Percentiles rank a stretch among this genome's conserved stretches.
phyloP scores from a whole-genome alignment of 768 basidiomycete species.

The Suillus fuscotomentosus region DNA sequence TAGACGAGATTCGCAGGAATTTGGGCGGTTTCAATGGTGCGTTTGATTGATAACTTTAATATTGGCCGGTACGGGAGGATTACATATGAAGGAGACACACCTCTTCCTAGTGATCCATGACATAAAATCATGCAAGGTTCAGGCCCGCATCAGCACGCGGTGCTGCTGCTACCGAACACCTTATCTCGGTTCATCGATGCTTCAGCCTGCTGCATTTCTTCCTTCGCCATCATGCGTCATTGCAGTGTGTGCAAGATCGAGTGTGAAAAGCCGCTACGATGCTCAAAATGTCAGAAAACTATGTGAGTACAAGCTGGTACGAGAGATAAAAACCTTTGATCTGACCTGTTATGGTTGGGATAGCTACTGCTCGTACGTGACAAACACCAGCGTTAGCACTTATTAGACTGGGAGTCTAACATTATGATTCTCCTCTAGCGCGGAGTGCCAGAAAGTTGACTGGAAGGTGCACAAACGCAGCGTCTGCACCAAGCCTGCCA shows the following conservation, averaged over 20 bases:
- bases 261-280: conserved; percentile 14
- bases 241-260: conserved; percentile 16
- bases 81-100: no score
- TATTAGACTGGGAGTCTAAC: background rate
- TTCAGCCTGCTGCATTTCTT: background rate
- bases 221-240: background rate
- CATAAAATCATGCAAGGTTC: background rate
- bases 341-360: background rate
- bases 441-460: conserved; percentile 16
- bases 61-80: no score
- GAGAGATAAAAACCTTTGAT: background rate
- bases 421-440: background rate
- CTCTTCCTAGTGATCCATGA: no score
- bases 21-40: no score
- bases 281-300: conserved; percentile 19
- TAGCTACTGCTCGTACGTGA: background rate
- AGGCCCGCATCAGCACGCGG: background rate
- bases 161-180: background rate
- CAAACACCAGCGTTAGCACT: background rate
- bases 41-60: no score
- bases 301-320: conserved; percentile 10
- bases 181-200: background rate
- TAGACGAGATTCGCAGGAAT: no score
- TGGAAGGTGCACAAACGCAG: conserved; percentile 23
- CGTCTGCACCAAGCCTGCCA: conserved; percentile 17